Evolutionary conservation across 306 rosid genomes (phyloP), one percentile per base, ranked within the genome.

Genomic region (Glycine tomentella): DNA sequence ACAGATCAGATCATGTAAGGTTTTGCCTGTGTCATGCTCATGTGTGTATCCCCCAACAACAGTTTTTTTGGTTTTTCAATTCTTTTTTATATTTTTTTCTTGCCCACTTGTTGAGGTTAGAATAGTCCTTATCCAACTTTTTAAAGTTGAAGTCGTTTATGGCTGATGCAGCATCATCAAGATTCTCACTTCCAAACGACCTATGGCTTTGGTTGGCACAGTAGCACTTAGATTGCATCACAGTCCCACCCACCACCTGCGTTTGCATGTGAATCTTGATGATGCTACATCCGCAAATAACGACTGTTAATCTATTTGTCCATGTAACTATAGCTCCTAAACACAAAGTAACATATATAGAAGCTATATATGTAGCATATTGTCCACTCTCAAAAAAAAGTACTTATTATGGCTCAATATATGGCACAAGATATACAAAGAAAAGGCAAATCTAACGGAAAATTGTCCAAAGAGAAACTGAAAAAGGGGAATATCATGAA

Each of bases 151-250:
- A 91, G 97, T 52, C 91, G 89, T 90, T 87, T 48, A 88, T 90
- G 88, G 97, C 97, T 61, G 97, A 91, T 93, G 99, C 97, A 93
- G 97, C 99, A 95, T 95, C 99, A 95, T 95, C 99, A 93, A 95
- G 99, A 95, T 93, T 95, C 99, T 93, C 99, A 95, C 38, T 85
- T 81, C 74, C 74, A 82, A 85, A 71, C 81, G 71, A 81, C 75
- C 72, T 31, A 74, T 53, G 84, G 84, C 58, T 40, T 25, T 72
- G 50, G 73, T 68, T 68, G 73, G 75, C 65, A 66, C 69, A 63
- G 31, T 25, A 25, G 61, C 8, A 13, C 15, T 75, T 53, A 52
- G 78, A 51, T 74, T 79, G 58, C 48, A 78, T 59, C 55, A 75
- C 31, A 75, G 52, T 67, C 72, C 72, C 53, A 13, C 72, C 70